Evolutionary conservation across 2,329 filamentous ascomycete genomes (phyloP).

Genomic region (Cordyceps pruinosa): DNA sequence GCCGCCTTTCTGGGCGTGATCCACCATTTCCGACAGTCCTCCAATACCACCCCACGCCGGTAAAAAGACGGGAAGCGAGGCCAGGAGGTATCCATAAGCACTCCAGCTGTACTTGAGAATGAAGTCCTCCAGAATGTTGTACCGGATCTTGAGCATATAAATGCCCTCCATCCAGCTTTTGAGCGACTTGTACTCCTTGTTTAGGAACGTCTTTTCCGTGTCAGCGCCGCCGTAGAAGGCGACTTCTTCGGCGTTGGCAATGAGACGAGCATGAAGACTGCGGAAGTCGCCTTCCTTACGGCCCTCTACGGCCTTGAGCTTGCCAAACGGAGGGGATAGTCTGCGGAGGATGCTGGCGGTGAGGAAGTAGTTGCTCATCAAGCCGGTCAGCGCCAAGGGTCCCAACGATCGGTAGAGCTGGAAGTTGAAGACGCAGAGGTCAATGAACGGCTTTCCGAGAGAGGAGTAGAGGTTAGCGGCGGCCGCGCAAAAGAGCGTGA

Average conservation of each 20-base stretch:
- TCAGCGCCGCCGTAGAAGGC: slow-evolving; percentile 95
- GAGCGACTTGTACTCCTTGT: slow-evolving; percentile 85
- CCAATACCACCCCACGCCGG: slow-evolving; percentile 88
- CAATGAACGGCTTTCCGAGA: slow-evolving; percentile 95
- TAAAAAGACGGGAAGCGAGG: slow-evolving; percentile 87
- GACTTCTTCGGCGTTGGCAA: slow-evolving; percentile 95
- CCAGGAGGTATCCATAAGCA: slow-evolving; percentile 90
- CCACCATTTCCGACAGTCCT: slow-evolving; percentile 60
- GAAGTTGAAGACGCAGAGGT: slow-evolving; percentile 96
- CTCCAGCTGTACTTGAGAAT: slow-evolving; percentile 99
- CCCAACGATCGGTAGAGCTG: slow-evolving; percentile 90
- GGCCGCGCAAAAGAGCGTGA: slow-evolving; percentile 89
- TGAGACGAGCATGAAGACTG: slow-evolving; percentile 80
- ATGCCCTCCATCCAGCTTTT: slow-evolving; percentile 98
- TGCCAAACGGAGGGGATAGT: slow-evolving; percentile 91
- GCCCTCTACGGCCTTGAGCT: slow-evolving; percentile 91
- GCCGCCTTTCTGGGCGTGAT: slow-evolving; percentile 41
- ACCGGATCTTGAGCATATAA: slow-evolving; percentile 94
- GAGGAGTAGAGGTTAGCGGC: slow-evolving; percentile 93
- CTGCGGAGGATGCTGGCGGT: slow-evolving; percentile 85
- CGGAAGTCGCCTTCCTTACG: slow-evolving; percentile 93
- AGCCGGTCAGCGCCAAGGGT: slow-evolving; percentile 75
- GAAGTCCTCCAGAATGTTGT: slow-evolving; percentile 98
- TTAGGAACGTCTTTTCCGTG: slow-evolving; percentile 88
- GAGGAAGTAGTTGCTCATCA: slow-evolving; percentile 88